Evolutionary conservation across 2,329 filamentous ascomycete genomes (phyloP), one percentile per base, ranked within the genome.

Genomic region (Calonectria crousiana): DNA sequence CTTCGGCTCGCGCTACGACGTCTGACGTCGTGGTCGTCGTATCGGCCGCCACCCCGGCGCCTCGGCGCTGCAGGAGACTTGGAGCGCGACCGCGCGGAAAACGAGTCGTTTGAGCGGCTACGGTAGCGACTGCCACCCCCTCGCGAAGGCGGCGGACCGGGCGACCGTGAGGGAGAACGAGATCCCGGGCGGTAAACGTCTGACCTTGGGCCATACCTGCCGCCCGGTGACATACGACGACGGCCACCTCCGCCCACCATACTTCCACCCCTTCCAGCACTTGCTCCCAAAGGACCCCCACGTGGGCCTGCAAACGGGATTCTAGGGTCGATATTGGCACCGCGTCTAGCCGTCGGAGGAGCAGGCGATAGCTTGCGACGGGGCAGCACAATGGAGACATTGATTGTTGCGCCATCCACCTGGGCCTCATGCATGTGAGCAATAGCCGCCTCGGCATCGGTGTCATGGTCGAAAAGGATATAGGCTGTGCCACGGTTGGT

Each of bases 341-440:
- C 90, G 65, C 90, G 90, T 66, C 93, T 90, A 67, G 93, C 92
- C 6, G 90, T 90, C 1, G 95, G 95, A 20, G 96, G 96, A 58
- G 94, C 92, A 23, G 92, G 92, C 9, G 95, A 96, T 81, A 98
- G 95, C 79, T 95, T 95, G 80, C 94, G 92, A 65, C 94, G 92
- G 0, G 95, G 95, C 44, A 98, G 88, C 32, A 98, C 95, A 78
- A 98, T 97, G 56, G 95, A 97, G 64, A 98, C 96, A 81, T 93
- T 94, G 81, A 98, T 93, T 49, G 92, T 89, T 28, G 93, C 92
- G 67, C 95, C 95, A 84, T 98, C 96, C 34, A 98, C 87, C 82
- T 98, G 95, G n/a, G 95, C 95, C 86, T 99, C 97, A 84, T 99
- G 97, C 97, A 99, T 98, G 83, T 98, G 95, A 23, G 96, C 92